Evolutionary conservation across 352 stramenopile species (phyloP).

Genomic region (Pythium vanterpoolii): DNA sequence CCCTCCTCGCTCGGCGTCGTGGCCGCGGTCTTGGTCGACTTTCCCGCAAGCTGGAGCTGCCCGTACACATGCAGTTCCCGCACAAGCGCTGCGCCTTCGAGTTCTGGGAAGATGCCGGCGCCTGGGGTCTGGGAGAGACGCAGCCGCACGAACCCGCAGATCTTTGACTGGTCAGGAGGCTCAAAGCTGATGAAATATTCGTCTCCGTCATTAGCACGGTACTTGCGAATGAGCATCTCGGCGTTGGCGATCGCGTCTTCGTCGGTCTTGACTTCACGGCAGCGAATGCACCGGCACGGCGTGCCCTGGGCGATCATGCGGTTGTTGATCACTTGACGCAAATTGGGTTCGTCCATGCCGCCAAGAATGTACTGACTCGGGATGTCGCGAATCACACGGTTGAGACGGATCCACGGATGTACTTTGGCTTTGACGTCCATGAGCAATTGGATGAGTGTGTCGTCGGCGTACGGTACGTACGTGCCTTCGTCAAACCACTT

Average conservation of each 20-base stretch:
- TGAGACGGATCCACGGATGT: constrained; percentile 93
- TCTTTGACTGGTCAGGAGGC: constrained; percentile 83
- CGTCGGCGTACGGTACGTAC: constrained; percentile 89
- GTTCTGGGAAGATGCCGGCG: constrained; percentile 68
- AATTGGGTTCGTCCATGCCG: constrained; percentile 90
- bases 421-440: constrained; percentile 89
- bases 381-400: constrained; percentile 93
- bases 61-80: constrained; percentile 91
- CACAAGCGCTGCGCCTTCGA: constrained; percentile 79
- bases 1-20: constrained; percentile 9
- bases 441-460: constrained; percentile 86
- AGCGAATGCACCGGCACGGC: constrained; percentile 88
- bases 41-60: constrained; percentile 65
- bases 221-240: constrained; percentile 72
- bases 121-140: constrained; percentile 69
- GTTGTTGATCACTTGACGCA: constrained; percentile 87
- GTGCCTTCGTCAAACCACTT: constrained; percentile 87
- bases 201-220: constrained; percentile 81
- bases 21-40: constrained; percentile 34
- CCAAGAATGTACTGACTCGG: constrained; percentile 92
- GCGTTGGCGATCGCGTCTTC: constrained; percentile 70
- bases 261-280: constrained; percentile 89
- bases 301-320: constrained; percentile 74
- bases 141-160: constrained; percentile 89
- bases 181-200: constrained; percentile 94